phyloP scores from a whole-genome alignment of 2,329 filamentous ascomycete genomes.

The Tolypocladium endophyticum region DNA sequence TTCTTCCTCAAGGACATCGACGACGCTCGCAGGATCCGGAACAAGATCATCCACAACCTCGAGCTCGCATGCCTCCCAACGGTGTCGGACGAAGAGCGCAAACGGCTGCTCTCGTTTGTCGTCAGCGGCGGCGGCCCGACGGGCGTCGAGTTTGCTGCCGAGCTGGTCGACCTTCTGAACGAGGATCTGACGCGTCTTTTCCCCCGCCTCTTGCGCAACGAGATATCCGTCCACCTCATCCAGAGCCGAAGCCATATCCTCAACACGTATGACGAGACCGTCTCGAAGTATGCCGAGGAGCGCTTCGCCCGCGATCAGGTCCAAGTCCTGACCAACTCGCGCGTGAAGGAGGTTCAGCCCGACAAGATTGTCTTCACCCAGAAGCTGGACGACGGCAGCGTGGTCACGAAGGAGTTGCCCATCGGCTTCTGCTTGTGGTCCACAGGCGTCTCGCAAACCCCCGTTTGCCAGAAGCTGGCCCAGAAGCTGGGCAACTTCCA shows the following conservation, averaged over 20 bases:
- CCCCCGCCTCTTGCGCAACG: constrained; percentile 83
- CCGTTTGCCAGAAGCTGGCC: constrained; percentile 67
- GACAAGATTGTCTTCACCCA: constrained; percentile 89
- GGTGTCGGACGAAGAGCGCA: constrained; percentile 77
- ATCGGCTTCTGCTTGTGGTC: constrained; percentile 98
- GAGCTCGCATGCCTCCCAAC: constrained; percentile 90
- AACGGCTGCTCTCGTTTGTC: constrained; percentile 86
- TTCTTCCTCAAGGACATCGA: constrained; percentile 93
- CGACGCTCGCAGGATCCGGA: constrained; percentile 82
- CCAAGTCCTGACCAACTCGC: constrained; percentile 82
- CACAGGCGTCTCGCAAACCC: constrained; percentile 81
- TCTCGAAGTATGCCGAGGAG: constrained; percentile 85
- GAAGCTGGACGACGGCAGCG: constrained; percentile 59
- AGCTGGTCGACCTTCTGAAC: constrained; percentile 91
- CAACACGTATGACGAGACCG: constrained; percentile 93
- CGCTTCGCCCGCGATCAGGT: constrained; percentile 86
- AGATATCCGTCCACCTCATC: constrained; percentile 95
- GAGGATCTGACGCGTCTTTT: constrained; percentile 81
- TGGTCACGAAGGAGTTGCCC: constrained; percentile 84
- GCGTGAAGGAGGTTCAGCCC: constrained; percentile 76
- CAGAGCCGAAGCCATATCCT: constrained; percentile 91
- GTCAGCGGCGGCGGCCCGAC: constrained; percentile 91
- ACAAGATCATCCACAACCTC: constrained; percentile 78
- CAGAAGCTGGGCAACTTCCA: constrained; percentile 66
- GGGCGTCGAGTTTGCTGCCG: constrained; percentile 94